Evolutionary conservation across 2,329 filamentous ascomycete genomes (phyloP).

Genomic region (Sclerotinia nivalis): DNA sequence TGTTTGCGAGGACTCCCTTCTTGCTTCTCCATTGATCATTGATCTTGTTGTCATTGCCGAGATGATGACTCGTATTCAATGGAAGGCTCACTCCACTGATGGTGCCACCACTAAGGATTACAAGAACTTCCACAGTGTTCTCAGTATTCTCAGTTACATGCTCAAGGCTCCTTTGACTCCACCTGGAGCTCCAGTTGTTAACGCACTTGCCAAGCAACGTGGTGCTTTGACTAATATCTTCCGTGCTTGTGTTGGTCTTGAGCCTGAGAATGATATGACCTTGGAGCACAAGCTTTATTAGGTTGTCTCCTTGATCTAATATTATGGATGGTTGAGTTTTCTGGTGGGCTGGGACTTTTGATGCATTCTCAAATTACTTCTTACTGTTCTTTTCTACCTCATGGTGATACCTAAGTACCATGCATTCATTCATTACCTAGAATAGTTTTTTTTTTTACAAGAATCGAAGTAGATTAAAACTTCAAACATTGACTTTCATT

Average conservation of each 20-base stretch:
- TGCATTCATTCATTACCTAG: constrained; percentile 40
- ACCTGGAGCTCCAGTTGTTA: constrained; percentile 92
- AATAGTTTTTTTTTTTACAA: constrained; percentile 13
- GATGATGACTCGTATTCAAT: constrained; percentile 98
- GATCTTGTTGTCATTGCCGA: constrained; percentile 90
- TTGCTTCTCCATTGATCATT: constrained; percentile 95
- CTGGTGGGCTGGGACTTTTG: constrained; percentile 11
- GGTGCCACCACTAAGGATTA: constrained; percentile 64
- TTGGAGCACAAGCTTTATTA: constrained; percentile 97
- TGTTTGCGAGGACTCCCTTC: constrained; percentile 96
- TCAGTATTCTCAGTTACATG: constrained; percentile 99
- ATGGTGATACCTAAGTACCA: constrained; percentile 38
- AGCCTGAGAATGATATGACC: constrained; percentile 98
- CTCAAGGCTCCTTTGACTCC: constrained; percentile 94
- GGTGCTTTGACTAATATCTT: constrained; percentile 96
- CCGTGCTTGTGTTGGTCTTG: constrained; percentile 92
- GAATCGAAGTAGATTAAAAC: constrained; percentile 14
- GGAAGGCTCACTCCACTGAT: constrained; percentile 65
- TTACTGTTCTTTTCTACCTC: constrained; percentile 30
- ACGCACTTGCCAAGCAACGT: constrained; percentile 93
- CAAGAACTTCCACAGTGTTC: constrained; percentile 94
- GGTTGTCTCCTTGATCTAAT: constrained; percentile 25
- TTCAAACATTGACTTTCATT: neutral
- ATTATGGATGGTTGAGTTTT: neutral
- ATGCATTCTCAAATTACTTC: constrained; percentile 15